phyloP scores from a whole-genome alignment of 352 stramenopile genomes.

The Globisporangium cystogenes region DNA sequence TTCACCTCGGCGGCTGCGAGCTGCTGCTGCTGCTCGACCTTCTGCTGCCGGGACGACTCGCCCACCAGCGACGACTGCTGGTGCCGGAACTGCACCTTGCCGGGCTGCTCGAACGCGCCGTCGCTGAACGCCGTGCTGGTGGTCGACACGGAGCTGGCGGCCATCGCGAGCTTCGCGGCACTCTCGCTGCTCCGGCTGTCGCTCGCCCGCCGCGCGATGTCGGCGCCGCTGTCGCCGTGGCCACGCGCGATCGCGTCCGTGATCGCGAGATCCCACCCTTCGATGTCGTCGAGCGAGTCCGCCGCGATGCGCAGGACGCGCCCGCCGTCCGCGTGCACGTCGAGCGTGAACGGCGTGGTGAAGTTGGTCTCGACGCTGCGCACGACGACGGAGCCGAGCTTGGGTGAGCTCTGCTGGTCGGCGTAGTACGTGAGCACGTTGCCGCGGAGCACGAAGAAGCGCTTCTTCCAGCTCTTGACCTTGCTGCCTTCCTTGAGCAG shows the following conservation, averaged over 20 bases:
- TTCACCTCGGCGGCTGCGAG: not conserved
- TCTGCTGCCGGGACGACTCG: slow-evolving; percentile 3
- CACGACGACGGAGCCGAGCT: slow-evolving; percentile 24
- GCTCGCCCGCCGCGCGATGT: not conserved
- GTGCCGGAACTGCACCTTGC: slow-evolving; percentile 8
- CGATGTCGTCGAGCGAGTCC: slow-evolving; percentile 32
- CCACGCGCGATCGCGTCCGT: slow-evolving; percentile 9
- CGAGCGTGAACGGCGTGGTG: slow-evolving; percentile 26
- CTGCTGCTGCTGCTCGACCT: not conserved
- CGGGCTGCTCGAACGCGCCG: slow-evolving; percentile 2
- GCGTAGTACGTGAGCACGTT: slow-evolving; percentile 50
- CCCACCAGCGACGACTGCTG: not conserved
- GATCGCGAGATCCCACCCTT: slow-evolving; percentile 30
- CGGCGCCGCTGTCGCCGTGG: not conserved
- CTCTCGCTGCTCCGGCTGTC: slow-evolving; percentile 1
- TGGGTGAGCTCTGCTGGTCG: slow-evolving; percentile 15
- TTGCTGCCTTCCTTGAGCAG: slow-evolving; percentile 27
- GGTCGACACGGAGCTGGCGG: slow-evolving; percentile 1
- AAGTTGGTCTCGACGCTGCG: slow-evolving; percentile 20
- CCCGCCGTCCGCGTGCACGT: slow-evolving; percentile 19
- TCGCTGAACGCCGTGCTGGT: not conserved
- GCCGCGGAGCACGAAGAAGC: slow-evolving; percentile 45
- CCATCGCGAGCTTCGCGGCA: not conserved
- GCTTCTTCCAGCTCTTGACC: slow-evolving; percentile 48
- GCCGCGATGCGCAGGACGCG: slow-evolving; percentile 23